Base-by-base conservation (phyloP, 164 flowering plant genomes). In the Magnolia changhungtana region DNA sequence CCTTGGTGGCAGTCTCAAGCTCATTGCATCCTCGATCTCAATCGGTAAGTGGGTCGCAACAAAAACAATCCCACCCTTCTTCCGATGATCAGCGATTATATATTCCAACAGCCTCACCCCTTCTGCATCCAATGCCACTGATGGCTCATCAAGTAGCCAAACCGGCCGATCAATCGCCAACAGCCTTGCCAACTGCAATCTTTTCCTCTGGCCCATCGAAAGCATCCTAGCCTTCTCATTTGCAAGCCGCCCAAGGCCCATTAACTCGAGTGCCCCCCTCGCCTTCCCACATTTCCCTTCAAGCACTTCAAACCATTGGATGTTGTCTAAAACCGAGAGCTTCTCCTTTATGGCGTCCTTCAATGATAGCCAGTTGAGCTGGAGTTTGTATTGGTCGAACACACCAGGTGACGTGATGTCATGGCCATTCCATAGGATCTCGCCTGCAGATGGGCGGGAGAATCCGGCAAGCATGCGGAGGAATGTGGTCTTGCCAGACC, bases 111-210 rank as follows among this genome's bases (percentile, higher is more conserved):
- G 79, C 78, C 74, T 87, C 72, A 92, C 91, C 61, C 99, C 99
- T 16, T 93, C 98, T n/a, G 84, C 84, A 78, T 95, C 98, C 77
- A 95, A 74, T 6, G 99, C 99, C 66, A 93, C 98, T 0, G 97
- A 92, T 3, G 98, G 98, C 85, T 93, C 97, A 80, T 95, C 99
- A n/a, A 95, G 88, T 83, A 93, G 77, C 99, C 99, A 95, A 72
- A 95, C 93, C 0, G 96, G 98, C 45, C 98, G 77, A 66, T 95
- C 98, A 11, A 95, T 85, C 0, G 97, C 98, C 66, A 95, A 77
- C 75, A 93, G 23, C 81, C 97, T 86, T 0, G 97, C 99, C 45
- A 95, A 88, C 78, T 95, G 98, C 72, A 93, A 80, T 79, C 99
- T 79, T 72, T 95, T 93, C 29, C 97, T 74, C 81, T 95, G 98